Evolutionary conservation across 2,329 filamentous ascomycete species (phyloP).

Genomic region (Sphaerulina vaccinii): DNA sequence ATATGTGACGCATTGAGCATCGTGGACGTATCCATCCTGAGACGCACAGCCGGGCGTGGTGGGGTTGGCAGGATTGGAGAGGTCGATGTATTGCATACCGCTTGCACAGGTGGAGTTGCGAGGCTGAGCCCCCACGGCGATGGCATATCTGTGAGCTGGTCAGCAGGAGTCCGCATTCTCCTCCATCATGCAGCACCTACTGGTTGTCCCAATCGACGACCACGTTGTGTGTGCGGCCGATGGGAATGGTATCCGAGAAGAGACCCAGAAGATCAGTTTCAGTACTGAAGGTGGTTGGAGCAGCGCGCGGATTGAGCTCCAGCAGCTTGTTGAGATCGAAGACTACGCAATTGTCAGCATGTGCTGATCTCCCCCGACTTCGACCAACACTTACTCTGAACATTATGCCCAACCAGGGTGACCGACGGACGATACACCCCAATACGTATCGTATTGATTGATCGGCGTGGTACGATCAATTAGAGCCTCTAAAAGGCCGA

Average conservation of each 20-base stretch:
- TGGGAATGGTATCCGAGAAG: constrained; percentile 43
- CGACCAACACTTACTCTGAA: constrained; percentile 50
- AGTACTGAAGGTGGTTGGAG: constrained; percentile 44
- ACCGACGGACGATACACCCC: too few species aligned
- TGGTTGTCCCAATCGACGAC: constrained; percentile 50
- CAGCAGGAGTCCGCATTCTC: neutral
- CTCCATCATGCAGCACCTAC: neutral
- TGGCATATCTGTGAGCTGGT: constrained; percentile 40
- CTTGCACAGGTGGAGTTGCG: constrained; percentile 46
- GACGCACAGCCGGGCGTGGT: neutral
- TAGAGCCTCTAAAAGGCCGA: too few species aligned
- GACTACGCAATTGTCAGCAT: constrained; percentile 49
- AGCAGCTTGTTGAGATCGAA: constrained; percentile 62
- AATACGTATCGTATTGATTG: too few species aligned
- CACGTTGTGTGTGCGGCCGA: constrained; percentile 49
- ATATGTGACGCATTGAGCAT: constrained; percentile 55
- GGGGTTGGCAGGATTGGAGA: constrained; percentile 20
- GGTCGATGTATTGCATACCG: constrained; percentile 56
- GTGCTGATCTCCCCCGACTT: neutral
- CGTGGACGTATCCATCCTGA: constrained; percentile 55
- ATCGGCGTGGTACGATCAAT: too few species aligned
- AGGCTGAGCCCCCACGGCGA: constrained; percentile 43
- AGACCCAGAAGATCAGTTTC: constrained; percentile 42
- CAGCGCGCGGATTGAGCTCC: constrained; percentile 43
- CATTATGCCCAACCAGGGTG: too few species aligned